phyloP scores from a whole-genome alignment of 805 yeast species.

The Yarrowia sp. region DNA sequence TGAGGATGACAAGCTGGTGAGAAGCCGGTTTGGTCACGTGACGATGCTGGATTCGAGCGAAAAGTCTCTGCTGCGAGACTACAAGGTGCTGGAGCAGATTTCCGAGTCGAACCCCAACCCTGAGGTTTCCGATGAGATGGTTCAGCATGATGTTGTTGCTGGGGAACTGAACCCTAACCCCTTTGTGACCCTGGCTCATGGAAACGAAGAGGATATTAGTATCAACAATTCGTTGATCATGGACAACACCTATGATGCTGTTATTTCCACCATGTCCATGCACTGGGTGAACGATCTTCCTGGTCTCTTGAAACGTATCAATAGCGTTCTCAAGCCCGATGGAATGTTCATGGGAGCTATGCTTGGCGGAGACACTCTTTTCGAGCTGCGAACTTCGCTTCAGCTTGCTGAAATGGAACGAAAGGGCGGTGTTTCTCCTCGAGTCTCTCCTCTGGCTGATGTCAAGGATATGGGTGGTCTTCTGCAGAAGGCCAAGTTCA shows the following conservation, averaged over 20 bases:
- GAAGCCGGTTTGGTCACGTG: constrained; percentile 59
- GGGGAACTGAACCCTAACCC: constrained; percentile 48
- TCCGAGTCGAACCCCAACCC: neutral
- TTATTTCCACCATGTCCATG: constrained; percentile 71
- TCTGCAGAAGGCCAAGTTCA: constrained; percentile 77
- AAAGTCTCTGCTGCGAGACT: constrained; percentile 61
- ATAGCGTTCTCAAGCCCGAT: constrained; percentile 71
- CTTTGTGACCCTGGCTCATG: constrained; percentile 53
- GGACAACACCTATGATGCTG: constrained; percentile 67
- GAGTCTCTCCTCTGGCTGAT: constrained; percentile 81
- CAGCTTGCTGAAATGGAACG: constrained; percentile 86
- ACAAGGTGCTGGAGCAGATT: neutral
- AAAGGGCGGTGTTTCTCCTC: constrained; percentile 77
- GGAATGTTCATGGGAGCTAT: constrained; percentile 82
- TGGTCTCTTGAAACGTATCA: constrained; percentile 61
- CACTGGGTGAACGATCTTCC: constrained; percentile 94
- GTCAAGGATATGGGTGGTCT: constrained; percentile 77
- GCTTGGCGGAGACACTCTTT: constrained; percentile 86
- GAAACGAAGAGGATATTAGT: constrained; percentile 66
- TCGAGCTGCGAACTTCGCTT: constrained; percentile 77
- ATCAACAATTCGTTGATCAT: constrained; percentile 47
- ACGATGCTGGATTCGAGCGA: constrained; percentile 72
- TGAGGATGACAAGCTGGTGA: constrained; percentile 61
- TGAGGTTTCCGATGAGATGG: neutral
- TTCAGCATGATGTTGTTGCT: neutral